A percentile compares a stretch with the other conserved stretches of the same genome.
These are phyloP conservation scores for Diaporthe vexans DNA, from an alignment of 2,329 filamentous ascomycete species.

Conservation along the genomic window DNA sequence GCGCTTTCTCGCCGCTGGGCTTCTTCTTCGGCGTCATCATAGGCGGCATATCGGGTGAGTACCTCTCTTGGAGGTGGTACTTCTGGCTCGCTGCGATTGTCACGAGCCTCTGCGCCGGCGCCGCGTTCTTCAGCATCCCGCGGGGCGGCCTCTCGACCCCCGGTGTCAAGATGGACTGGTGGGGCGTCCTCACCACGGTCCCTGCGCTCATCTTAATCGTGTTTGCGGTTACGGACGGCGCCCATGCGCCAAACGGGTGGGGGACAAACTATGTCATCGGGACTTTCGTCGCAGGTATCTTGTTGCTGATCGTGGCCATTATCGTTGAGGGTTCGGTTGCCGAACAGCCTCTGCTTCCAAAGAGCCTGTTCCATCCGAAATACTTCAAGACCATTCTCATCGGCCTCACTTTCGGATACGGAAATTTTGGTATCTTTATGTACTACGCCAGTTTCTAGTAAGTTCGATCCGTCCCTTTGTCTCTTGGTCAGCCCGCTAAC, in stretches of 20 bases:
- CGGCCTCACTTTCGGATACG: constrained; percentile 76
- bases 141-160: constrained; percentile 45
- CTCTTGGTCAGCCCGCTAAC: constrained; percentile 63
- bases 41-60: constrained; percentile 73
- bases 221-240: constrained; percentile 81
- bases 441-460: constrained; percentile 80
- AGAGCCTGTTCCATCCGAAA: constrained; percentile 77
- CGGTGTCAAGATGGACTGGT: constrained; percentile 75
- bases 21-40: constrained; percentile 77
- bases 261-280: constrained; percentile 79
- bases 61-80: constrained; percentile 75
- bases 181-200: constrained; percentile 72
- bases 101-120: constrained; percentile 61
- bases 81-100: constrained; percentile 73
- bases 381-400: constrained; percentile 75
- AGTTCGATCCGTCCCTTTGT: constrained; percentile 51
- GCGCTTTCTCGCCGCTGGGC: constrained; percentile 68
- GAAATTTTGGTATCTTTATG: constrained; percentile 76
- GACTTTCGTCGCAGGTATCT: constrained; percentile 72
- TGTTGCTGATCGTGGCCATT: constrained; percentile 71
- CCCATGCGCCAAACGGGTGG: constrained; percentile 79
- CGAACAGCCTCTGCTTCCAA: constrained; percentile 76
- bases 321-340: constrained; percentile 83
- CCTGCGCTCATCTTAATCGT: constrained; percentile 78
- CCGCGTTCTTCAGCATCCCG: constrained; percentile 58